Evolutionary conservation across 306 rosid species (phyloP).

Genomic region (Lathyrus aphaca): DNA sequence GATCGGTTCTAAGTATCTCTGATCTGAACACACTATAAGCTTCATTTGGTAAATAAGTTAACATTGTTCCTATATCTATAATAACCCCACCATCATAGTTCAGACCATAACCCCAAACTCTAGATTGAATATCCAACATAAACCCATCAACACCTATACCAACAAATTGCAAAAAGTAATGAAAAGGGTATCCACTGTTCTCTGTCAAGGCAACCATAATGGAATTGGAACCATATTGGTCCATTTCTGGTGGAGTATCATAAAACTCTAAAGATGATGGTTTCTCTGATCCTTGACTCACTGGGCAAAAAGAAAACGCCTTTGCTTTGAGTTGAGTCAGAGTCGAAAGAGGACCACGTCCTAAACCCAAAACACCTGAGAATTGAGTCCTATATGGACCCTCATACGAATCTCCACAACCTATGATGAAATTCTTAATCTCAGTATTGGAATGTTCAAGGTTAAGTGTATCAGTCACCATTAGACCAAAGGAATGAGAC

Average conservation of each 20-base stretch:
- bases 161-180: conserved; percentile 47
- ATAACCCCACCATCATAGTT: conserved; percentile 52
- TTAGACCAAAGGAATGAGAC: conserved; percentile 40
- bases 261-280: conserved; percentile 41
- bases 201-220: conserved; percentile 40
- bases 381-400: conserved; percentile 39
- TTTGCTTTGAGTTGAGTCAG: conserved; percentile 48
- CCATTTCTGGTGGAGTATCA: neutral
- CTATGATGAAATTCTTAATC: conserved; percentile 37
- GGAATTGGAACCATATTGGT: neutral
- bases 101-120: conserved; percentile 53
- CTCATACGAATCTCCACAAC: conserved; percentile 42
- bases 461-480: conserved; percentile 34
- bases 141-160: conserved; percentile 49
- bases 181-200: conserved; percentile 38
- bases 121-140: conserved; percentile 47
- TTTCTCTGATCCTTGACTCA: conserved; percentile 11
- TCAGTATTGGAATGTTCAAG: conserved; percentile 22
- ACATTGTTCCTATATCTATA: conserved; percentile 25
- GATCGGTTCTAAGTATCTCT: conserved; percentile 30
- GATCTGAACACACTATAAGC: conserved; percentile 39
- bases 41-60: conserved; percentile 43
- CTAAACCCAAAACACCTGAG: conserved; percentile 45
- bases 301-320: conserved; percentile 43
- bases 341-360: conserved; percentile 48